Base-by-base conservation (phyloP, 768 basidiomycete species). In the Rubroboletus satanas region DNA sequence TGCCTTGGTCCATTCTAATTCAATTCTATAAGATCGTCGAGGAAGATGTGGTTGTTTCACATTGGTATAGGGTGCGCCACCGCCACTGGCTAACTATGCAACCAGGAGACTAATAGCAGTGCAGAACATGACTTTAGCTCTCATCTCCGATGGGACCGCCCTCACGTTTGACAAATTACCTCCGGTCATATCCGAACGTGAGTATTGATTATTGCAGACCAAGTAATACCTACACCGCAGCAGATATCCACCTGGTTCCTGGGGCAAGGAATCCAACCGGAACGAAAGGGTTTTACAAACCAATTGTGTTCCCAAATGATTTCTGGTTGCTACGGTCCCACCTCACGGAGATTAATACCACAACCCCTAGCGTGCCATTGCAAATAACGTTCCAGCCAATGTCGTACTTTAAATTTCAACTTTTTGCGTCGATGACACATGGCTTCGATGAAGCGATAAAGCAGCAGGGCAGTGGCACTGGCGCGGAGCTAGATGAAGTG, bases 261-360 rank as follows among this genome's bases (percentile, higher is more conserved):
- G 77, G 73, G 26, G 63, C 76, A 52, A 82, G 88, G 36, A 88
- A 91, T 58, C 71, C 79, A 36, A 82, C 83, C 23, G 86, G 87
- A 5, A 79, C 77, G 3, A 79, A 78, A 56, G 88, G 83, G 4
- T 83, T 78, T 58, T 93, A 95, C 79, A 88, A 84, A 64, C 96
- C 96, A 9, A 85, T 95, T 55, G 67, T 98, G 36, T 98, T 88
- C 71, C 83, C 92, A 14, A 98, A 98, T 66, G 93, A 97, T 66
- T 98, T 98, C 73, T 98, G 96, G 93, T 82, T 88, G 58, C 79
- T 93, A 31, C 83, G 85, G 37, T 86, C 88, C 39, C 87, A 94
- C 56, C 86, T 91, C 62, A 69, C 83, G 53, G 89, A 94, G 63
- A 80, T 98, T 69, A 98, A 98, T 69, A 70, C 77, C n/a, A 91